Evolutionary conservation across 176 grass and related monocot genomes (phyloP).

Genomic region (Ensete ventricosum): DNA sequence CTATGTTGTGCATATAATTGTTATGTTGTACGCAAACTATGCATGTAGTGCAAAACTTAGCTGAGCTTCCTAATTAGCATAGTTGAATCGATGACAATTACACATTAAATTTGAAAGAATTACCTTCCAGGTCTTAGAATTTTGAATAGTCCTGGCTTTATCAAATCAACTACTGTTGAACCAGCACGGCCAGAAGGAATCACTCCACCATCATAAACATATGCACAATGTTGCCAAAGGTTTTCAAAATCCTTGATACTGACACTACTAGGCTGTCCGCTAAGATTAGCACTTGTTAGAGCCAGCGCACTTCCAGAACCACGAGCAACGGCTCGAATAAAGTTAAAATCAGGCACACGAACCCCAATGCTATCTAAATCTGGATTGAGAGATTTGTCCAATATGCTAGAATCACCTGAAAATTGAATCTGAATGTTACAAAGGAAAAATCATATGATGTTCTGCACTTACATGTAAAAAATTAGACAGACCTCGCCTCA

Average conservation of each 20-base stretch:
- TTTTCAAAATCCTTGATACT: constrained; percentile 59
- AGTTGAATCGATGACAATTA: not conserved
- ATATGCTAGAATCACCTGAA: constrained; percentile 36
- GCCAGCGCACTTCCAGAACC: constrained; percentile 79
- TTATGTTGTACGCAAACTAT: not conserved
- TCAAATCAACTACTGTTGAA: constrained; percentile 84
- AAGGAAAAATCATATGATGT: not conserved
- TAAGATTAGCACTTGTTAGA: constrained; percentile 88
- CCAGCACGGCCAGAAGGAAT: constrained; percentile 76
- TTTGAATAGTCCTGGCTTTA: constrained; percentile 62
- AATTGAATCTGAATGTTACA: not conserved
- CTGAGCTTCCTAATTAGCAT: not conserved
- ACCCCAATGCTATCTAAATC: constrained; percentile 78
- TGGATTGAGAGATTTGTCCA: constrained; percentile 80
- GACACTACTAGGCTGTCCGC: constrained; percentile 61
- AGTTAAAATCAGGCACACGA: constrained; percentile 66
- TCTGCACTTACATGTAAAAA: not conserved
- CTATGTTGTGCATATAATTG: too few species aligned
- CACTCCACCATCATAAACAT: constrained; percentile 71
- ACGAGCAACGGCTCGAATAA: constrained; percentile 59
- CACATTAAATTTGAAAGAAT: not conserved
- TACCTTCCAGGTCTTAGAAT: constrained; percentile 92
- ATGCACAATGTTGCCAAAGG: constrained; percentile 72
- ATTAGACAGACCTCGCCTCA: constrained; percentile 65
- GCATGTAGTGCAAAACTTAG: not conserved